Evolutionary conservation across 2,329 filamentous ascomycete genomes (phyloP).

Genomic region (Scedosporium dehoogii): DNA sequence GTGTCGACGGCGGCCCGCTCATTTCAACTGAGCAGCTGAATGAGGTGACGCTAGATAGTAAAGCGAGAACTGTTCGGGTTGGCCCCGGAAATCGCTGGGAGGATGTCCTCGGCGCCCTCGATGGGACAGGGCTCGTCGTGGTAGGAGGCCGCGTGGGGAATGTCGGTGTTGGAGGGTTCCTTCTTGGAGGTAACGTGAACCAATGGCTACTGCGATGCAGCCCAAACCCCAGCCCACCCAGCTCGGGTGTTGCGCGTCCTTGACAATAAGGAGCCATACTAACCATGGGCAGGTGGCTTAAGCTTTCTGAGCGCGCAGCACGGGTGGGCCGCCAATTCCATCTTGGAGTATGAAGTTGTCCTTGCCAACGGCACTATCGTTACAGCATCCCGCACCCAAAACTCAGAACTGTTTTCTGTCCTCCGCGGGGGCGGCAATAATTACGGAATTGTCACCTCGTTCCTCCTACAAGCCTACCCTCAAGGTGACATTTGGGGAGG

Average conservation of each 20-base stretch:
- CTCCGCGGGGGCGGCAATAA: constrained; percentile 48
- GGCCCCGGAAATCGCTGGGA: constrained; percentile 36
- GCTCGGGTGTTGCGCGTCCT: no score
- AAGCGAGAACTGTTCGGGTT: constrained; percentile 27
- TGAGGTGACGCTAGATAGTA: constrained; percentile 26
- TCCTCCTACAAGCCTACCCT: constrained; percentile 30
- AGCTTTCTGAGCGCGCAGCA: constrained; percentile 41
- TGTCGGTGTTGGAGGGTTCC: constrained; percentile 35
- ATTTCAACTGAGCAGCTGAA: constrained; percentile 37
- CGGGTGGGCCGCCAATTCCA: constrained; percentile 40
- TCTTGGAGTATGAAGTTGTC: constrained; percentile 41
- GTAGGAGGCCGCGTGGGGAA: constrained; percentile 35
- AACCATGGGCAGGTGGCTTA: constrained; percentile 25
- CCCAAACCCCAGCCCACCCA: no score
- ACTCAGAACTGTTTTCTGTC: constrained; percentile 41
- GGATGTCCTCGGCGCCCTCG: constrained; percentile 27
- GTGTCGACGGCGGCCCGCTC: constrained; percentile 35
- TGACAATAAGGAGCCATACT: not conserved
- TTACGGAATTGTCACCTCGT: constrained; percentile 40
- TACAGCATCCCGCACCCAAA: constrained; percentile 27
- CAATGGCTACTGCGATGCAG: no score
- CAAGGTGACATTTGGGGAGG: constrained; percentile 33
- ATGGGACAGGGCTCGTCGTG: constrained; percentile 29
- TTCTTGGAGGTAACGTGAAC: constrained; percentile 38
- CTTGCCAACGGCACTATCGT: constrained; percentile 37